Evolutionary conservation across 441 rosid species (phyloP).

Genomic region (Populus hybrid): DNA sequence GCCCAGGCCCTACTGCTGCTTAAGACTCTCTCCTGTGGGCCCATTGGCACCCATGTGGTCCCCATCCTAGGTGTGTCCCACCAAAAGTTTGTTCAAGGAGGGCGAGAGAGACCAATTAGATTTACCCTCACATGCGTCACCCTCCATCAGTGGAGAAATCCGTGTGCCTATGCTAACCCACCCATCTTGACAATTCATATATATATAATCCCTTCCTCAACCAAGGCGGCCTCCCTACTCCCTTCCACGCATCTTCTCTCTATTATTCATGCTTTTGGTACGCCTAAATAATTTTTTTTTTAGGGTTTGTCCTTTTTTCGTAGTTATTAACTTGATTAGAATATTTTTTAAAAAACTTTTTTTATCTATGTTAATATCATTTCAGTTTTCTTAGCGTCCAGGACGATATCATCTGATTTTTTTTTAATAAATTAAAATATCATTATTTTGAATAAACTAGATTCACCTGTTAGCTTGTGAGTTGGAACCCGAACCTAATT

Average conservation of each 20-base stretch:
- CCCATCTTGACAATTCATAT: conserved; percentile 18
- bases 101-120: conserved; percentile 33
- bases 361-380: no score
- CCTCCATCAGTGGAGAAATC: conserved; percentile 64
- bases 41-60: conserved; percentile 31
- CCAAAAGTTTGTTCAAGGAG: conserved; percentile 11
- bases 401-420: no score
- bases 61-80: conserved; percentile 43
- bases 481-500: neutral
- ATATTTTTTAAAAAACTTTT: no score
- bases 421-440: no score
- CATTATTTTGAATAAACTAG: neutral
- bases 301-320: neutral
- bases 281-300: neutral
- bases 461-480: neutral
- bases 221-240: conserved; percentile 6
- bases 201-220: neutral
- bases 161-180: conserved; percentile 43
- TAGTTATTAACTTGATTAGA: no score
- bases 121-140: conserved; percentile 50
- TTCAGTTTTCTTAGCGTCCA: no score
- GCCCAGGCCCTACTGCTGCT: no score
- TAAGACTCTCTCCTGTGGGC: conserved; percentile 10
- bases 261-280: neutral
- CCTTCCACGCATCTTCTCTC: neutral